Evolutionary conservation across 805 yeast genomes (phyloP), one percentile per base, ranked within the genome.

Genomic region (Suhomyces prunicola): DNA sequence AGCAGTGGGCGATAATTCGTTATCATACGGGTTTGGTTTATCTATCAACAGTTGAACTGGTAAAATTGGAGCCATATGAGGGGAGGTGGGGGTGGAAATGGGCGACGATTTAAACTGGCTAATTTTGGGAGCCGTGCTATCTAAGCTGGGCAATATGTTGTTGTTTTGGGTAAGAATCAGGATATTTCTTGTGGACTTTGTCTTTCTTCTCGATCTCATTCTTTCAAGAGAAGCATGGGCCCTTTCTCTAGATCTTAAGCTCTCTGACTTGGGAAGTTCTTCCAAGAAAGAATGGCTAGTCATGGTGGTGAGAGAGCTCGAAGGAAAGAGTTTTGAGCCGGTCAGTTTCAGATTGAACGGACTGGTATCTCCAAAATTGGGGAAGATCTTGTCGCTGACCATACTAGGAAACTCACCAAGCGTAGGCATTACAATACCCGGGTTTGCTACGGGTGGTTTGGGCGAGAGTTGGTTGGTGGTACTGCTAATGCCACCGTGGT

Each of bases 221-320:
- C 90, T 71, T 52, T 80, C 74, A 17, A 85, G 61, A 0, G 88
- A 84, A 0, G 88, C 88, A 60, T 83, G 85, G 0, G 89, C 88
- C 57, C 88, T 71, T 57, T 83, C 88, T 36, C 76, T 71, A 1
- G 87, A 81, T 50, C 84, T 69, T 6, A 68, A 49, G 33, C 57
- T 63, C 17, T 70, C 71, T 1, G 62, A 48, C 44, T 61, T 64
- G 5, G 72, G 71, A 12, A 58, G 55, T 15, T 70, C 73, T 33
- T 66, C 70, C 26, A 64, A 48, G 46, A 65, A 65, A 3, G 61
- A 42, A 6, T 17, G 17, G 12, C 29, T 49, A 35, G 19, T 46
- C 19, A 35, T 41, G 6, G 35, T 41, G 22, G 40, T 10, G 9
- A 26, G 19, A 5, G 54, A 40, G 27, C 17, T 39, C 8, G 51